phyloP scores from a whole-genome alignment of 2,329 filamentous ascomycete species.

The Penicillium sclerotiorum region DNA sequence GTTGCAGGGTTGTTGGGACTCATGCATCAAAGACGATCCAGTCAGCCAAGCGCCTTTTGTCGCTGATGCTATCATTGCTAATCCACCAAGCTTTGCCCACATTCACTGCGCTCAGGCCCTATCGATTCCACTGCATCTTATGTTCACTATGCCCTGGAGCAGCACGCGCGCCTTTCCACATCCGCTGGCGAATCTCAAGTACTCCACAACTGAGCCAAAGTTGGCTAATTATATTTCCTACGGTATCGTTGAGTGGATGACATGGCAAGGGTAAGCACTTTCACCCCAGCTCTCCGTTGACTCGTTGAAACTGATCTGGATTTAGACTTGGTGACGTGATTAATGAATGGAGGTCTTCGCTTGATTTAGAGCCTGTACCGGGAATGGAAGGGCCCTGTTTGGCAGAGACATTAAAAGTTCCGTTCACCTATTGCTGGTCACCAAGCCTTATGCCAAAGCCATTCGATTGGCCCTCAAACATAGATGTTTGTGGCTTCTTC shows the following conservation, averaged over 20 bases:
- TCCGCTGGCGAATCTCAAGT: conserved; percentile 51
- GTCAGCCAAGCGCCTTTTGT: conserved; percentile 47
- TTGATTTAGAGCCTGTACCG: conserved; percentile 46
- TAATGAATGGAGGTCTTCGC: conserved; percentile 43
- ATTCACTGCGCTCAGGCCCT: conserved; percentile 56
- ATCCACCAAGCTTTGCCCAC: conserved; percentile 57
- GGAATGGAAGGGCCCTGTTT: conserved; percentile 41
- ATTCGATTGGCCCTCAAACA: conserved; percentile 43
- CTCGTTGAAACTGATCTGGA: conserved; percentile 24
- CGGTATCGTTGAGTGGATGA: conserved; percentile 50
- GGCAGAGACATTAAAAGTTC: conserved; percentile 39
- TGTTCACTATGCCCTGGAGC: conserved; percentile 58
- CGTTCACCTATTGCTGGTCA: conserved; percentile 52
- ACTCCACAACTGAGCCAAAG: conserved; percentile 14
- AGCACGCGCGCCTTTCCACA: conserved; percentile 51
- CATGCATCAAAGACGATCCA: conserved; percentile 39
- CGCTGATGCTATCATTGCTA: conserved; percentile 59
- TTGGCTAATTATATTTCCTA: conserved; percentile 50
- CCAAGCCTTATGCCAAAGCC: conserved; percentile 45
- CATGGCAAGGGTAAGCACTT: conserved; percentile 53
- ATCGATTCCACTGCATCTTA: conserved; percentile 53
- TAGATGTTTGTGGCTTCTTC: conserved; percentile 52
- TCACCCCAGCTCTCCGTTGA: not conserved
- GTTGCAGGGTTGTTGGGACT: conserved; percentile 43
- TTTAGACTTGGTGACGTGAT: conserved; percentile 49